Evolutionary conservation across 805 yeast genomes (phyloP).

Genomic region (Yarrowia hollandica): DNA sequence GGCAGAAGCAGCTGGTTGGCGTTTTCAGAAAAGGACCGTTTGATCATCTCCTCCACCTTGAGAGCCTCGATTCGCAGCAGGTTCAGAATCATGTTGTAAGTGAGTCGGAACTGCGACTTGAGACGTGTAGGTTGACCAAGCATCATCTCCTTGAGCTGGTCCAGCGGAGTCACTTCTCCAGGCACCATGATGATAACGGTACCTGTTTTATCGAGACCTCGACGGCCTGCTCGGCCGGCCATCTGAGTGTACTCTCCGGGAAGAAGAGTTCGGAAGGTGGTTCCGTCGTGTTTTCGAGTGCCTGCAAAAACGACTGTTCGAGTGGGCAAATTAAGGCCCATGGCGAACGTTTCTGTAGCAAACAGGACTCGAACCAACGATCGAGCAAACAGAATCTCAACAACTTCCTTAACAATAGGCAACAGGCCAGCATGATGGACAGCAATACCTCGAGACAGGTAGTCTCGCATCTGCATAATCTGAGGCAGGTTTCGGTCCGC

Average conservation of each 20-base stretch:
- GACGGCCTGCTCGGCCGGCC: conserved; percentile 98
- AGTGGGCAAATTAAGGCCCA: conserved; percentile 96
- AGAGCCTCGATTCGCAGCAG: conserved; percentile 89
- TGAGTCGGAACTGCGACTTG: conserved; percentile 87
- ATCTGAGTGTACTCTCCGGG: conserved; percentile 99
- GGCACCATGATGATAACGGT: conserved; percentile 87
- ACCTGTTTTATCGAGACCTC: conserved; percentile 92
- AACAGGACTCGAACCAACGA: conserved; percentile 85
- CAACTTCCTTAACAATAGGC: conserved; percentile 90
- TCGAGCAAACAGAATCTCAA: conserved; percentile 86
- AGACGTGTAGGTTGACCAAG: conserved; percentile 89
- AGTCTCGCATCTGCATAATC: conserved; percentile 74
- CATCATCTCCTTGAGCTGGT: conserved; percentile 73
- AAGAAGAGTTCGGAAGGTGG: conserved; percentile 70
- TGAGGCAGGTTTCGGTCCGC: conserved; percentile 95
- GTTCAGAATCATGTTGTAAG: conserved; percentile 93
- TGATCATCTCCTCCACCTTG: conserved; percentile 95
- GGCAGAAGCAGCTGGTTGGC: conserved; percentile 81
- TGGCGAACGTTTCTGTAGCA: conserved; percentile 98
- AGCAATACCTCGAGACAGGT: conserved; percentile 88
- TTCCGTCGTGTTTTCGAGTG: conserved; percentile 87
- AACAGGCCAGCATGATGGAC: conserved; percentile 93
- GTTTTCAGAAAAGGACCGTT: conserved; percentile 91
- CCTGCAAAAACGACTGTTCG: conserved; percentile 92
- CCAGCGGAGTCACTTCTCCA: conserved; percentile 40